Base-by-base conservation (phyloP, 495 filamentous ascomycete species). In the Hypoxylon perforatum region DNA sequence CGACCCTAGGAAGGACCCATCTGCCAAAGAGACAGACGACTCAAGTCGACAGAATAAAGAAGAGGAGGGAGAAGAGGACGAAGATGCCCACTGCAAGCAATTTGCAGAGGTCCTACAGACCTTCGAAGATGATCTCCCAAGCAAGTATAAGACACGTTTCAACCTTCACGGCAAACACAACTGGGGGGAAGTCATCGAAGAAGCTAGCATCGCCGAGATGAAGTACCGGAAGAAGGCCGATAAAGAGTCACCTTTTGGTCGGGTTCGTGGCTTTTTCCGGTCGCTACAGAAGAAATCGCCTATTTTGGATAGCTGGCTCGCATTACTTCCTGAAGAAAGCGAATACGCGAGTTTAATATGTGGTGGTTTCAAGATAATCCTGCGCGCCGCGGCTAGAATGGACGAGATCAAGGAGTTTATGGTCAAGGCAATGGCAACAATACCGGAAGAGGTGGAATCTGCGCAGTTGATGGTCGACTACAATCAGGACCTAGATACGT, bases 401-500 rank as follows among this genome's bases (percentile, higher is more conserved):
- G 23, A 47, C 33, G 41, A 57, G 22, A 57, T 57, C 25, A 57
- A 47, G 23, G 54, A 57, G 42, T 57, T 48, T 36, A 47, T 47
- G 18, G 35, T 57, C 9, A 46, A 21, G 41, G 42, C 54, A 3
- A 14, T 57, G 42, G 54, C 54, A 18, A 18, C 54, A 48, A 57
- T 57, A 8, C 54, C 54, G 2, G 54, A 57, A 15, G 54, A 57
- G 54, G 19, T 57, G 35, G 54, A 57, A n/a, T 22, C 19, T 41
- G 54, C 54, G 25, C 54, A 48, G 45, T 36, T 57, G 21, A 33
- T 57, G n/a, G 47, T 46, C n/a, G 54, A 57, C n/a, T 57, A 57
- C 14, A 57, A 57, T 22, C 19, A 18, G 28, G 54, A 48, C 25
- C 18, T 47, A 25, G 54, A 57, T n/a, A 57, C 21, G 28, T 47